Conservation (phyloP, 179 eudicot species). For the Silene coronaria region DNA sequence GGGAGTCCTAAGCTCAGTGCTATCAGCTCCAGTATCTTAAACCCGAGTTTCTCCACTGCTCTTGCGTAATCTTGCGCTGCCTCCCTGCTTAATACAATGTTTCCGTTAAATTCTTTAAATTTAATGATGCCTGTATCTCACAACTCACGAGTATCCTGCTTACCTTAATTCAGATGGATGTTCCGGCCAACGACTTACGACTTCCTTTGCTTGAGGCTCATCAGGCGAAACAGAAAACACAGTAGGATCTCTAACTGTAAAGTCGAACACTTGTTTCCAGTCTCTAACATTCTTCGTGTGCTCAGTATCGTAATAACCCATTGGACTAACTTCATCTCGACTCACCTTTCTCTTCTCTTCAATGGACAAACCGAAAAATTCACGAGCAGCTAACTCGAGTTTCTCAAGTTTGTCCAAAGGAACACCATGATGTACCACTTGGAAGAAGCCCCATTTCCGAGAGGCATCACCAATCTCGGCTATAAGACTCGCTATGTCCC, state of each 20-base stretch:
- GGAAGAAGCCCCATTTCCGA: constrained; percentile 52
- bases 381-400: constrained; percentile 31
- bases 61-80: too few species aligned
- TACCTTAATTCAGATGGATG: constrained; percentile 34
- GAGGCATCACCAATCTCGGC: constrained; percentile 41
- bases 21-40: constrained; percentile 19
- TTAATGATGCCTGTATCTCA: too few species aligned
- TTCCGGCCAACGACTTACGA: constrained; percentile 29
- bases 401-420: constrained; percentile 28
- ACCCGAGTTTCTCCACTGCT: too few species aligned
- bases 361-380: constrained; percentile 31
- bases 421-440: constrained; percentile 53
- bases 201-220: constrained; percentile 3
- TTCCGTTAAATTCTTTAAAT: too few species aligned
- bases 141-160: neutral
- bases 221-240: constrained; percentile 26
- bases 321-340: constrained; percentile 36
- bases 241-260: constrained; percentile 20
- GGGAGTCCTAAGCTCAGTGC: constrained; percentile 36
- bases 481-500: constrained; percentile 16
- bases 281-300: constrained; percentile 48
- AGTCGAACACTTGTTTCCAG: constrained; percentile 52
- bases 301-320: constrained; percentile 48
- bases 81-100: too few species aligned
- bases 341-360: constrained; percentile 44